Evolutionary conservation across 1,284 basidiomycete species (phyloP), one percentile per base, ranked within the genome.

Genomic region (Boletus sp.): DNA sequence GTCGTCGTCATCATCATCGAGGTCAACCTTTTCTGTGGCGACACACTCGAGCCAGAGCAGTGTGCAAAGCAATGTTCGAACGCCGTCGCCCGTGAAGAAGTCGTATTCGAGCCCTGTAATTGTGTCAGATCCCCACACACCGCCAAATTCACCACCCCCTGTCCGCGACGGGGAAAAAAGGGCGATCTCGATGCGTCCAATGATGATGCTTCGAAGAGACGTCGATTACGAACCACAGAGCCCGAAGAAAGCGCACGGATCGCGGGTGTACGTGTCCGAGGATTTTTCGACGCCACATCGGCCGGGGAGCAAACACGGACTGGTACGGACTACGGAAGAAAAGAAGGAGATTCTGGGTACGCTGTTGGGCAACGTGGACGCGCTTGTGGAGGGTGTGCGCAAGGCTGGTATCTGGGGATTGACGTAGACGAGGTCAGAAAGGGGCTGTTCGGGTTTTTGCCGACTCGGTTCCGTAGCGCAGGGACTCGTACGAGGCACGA

Each of bases 311-410:
- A 53, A 35, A 43, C 21, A 9, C 5, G 68, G 64, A 33, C 59
- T 65, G 52, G 76, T 79, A 59, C 81, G 84, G 66, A 90, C 87
- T 28, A 93, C 88, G 37, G 88, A 91, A 61, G 90, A 95, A 78
- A 95, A 95, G 80, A 94, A 91, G 76, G 85, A 87, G 71, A 75
- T 93, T 47, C 72, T 95, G 56, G 88, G 89, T 0, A 86, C 84
- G 55, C 89, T 94, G 85, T 74, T 95, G 52, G 93, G 92, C 2
- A 95, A 95, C 70, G 93, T 95, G 10, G 93, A 95, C 71, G 88
- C 90, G 52, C 81, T 95, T 13, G 91, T 95, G 6, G 90, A 93
- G 67, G 89, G 92, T 2, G 91, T 95, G 25, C 81, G 89, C 64
- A 90, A 87, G 75, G 91, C 90, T 1, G 92, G 92, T 0, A 87